Percentiles rank a stretch among this genome's conserved stretches.
Evolutionary conservation across 2,329 filamentous ascomycete species (phyloP).

Genomic region (Neurospora sp.): DNA sequence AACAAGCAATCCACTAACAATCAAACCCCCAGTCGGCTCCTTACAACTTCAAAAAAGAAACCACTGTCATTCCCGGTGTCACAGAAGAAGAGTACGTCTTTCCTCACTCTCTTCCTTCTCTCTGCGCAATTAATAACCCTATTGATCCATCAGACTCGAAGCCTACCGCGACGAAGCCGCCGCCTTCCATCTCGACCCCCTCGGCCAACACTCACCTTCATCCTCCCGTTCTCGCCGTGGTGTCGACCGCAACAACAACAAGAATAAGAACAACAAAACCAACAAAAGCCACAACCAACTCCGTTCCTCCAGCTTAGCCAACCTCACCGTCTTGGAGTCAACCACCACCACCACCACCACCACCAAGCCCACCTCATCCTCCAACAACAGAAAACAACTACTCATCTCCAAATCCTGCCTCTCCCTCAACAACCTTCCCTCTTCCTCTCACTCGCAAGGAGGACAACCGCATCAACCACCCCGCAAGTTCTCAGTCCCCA

Average conservation of each 20-base stretch:
- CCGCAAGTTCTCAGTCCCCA: background rate
- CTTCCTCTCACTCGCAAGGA: background rate
- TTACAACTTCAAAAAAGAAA: constrained; percentile 48
- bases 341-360: background rate
- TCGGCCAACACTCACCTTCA: constrained; percentile 11
- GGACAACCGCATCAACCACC: background rate
- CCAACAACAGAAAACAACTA: background rate
- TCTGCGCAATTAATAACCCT: background rate
- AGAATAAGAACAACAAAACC: background rate
- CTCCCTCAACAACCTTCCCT: background rate
- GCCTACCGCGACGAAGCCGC: constrained; percentile 43
- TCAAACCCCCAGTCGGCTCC: constrained; percentile 39
- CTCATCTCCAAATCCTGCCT: background rate
- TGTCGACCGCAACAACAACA: constrained; percentile 10
- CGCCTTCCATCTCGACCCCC: constrained; percentile 32
- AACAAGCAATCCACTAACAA: constrained; percentile 10
- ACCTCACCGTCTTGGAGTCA: background rate
- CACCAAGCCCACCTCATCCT: background rate
- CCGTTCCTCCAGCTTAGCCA: background rate
- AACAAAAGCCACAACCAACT: background rate
- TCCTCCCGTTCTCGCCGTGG: constrained; percentile 12
- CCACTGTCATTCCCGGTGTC: constrained; percentile 43
- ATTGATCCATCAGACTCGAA: constrained; percentile 28
- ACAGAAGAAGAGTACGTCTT: constrained; percentile 47
- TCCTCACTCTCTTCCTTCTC: background rate